These are phyloP conservation scores for Pittosporum tobira DNA, from an alignment of 129 eudicot genomes.

Conservation along the genomic window DNA sequence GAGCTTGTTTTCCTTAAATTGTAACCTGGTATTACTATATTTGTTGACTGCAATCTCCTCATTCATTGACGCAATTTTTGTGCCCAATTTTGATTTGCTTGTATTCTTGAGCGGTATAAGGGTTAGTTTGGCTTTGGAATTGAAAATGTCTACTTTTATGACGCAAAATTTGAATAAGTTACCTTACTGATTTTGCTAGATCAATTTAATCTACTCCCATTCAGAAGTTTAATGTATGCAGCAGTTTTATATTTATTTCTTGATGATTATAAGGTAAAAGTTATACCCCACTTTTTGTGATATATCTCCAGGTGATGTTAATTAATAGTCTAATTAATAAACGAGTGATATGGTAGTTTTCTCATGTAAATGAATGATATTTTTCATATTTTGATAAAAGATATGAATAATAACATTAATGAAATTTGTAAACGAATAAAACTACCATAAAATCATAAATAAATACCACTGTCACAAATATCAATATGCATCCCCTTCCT, in stretches of 20 bases:
- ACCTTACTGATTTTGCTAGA: background rate
- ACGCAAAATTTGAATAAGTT: background rate
- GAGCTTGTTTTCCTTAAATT: conserved; percentile 81
- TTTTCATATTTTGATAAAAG: too few species aligned
- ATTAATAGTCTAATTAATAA: too few species aligned
- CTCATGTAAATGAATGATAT: too few species aligned
- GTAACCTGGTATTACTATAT: conserved; percentile 11
- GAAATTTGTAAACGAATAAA: too few species aligned
- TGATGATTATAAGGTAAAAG: too few species aligned
- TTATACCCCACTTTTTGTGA: too few species aligned
- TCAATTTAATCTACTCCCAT: background rate
- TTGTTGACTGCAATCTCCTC: background rate
- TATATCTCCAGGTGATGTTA: too few species aligned
- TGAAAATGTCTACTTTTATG: conserved; percentile 2
- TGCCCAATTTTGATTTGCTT: conserved; percentile 19
- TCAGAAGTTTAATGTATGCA: background rate
- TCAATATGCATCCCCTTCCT: too few species aligned
- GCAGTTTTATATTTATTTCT: background rate
- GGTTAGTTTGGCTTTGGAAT: conserved; percentile 14
- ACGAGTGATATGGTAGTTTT: too few species aligned
- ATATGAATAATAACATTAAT: too few species aligned
- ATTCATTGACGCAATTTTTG: background rate
- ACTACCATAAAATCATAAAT: too few species aligned
- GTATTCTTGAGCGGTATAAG: background rate
- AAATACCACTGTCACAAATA: too few species aligned